phyloP scores from a whole-genome alignment of 495 filamentous ascomycete species.

The Aspergillus haitiensis region DNA sequence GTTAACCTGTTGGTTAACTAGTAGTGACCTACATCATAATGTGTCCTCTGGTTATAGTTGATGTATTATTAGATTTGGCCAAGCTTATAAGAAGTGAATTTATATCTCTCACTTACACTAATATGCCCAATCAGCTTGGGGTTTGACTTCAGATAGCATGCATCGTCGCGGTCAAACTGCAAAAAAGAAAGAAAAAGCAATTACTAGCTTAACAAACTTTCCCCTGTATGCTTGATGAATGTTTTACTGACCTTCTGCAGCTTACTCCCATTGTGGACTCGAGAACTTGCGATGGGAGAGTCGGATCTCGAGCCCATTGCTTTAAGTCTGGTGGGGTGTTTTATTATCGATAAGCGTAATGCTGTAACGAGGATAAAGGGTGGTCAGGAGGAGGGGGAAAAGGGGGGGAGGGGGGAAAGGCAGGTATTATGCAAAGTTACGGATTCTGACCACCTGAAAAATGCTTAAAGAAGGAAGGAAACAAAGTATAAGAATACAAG shows the following conservation, averaged over 20 bases:
- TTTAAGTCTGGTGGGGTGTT: slow-evolving; percentile 6
- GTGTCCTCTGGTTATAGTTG: slow-evolving; percentile 18
- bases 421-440: too few species aligned
- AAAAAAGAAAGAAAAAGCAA: background rate
- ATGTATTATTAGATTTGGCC: slow-evolving; percentile 17
- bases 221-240: background rate
- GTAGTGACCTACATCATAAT: slow-evolving; percentile 25
- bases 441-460: too few species aligned
- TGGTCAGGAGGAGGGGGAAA: background rate
- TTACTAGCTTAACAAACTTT: background rate
- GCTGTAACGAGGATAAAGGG: background rate
- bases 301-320: slow-evolving; percentile 3
- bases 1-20: too few species aligned
- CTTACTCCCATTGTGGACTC: background rate
- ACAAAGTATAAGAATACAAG: too few species aligned
- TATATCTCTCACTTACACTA: slow-evolving; percentile 19
- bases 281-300: slow-evolving; percentile 1
- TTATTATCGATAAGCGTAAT: background rate
- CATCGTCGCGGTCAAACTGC: slow-evolving; percentile 30
- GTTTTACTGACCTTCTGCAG: slow-evolving; percentile 8
- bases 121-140: slow-evolving; percentile 30
- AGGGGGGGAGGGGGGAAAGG: too few species aligned
- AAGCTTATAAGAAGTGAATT: background rate
- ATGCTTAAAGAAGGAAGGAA: too few species aligned
- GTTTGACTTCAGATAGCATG: slow-evolving; percentile 30